Evolutionary conservation across 108 stramenopile species (phyloP).

Genomic region (Nitzschia palea): DNA sequence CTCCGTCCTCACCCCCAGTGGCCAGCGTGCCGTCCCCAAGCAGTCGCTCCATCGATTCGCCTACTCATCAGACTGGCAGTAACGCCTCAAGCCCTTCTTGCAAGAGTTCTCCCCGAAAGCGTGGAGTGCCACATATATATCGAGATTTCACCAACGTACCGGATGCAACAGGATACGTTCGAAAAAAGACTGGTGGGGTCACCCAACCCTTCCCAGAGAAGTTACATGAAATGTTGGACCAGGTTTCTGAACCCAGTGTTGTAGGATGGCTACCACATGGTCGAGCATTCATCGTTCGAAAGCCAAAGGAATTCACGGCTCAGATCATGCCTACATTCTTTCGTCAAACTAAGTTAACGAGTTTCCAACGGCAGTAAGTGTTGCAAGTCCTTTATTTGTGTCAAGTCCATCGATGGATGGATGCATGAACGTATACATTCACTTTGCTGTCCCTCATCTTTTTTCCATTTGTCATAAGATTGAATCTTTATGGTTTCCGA

Average conservation of each 20-base stretch:
- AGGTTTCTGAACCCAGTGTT: conserved; percentile 41
- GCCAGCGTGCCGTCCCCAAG: background rate
- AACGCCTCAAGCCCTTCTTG: background rate
- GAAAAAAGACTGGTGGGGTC: conserved; percentile 89
- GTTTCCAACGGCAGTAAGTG: conserved; percentile 72
- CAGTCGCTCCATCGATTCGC: background rate
- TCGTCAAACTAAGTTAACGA: conserved; percentile 82
- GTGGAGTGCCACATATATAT: conserved; percentile 72
- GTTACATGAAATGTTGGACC: conserved; percentile 74
- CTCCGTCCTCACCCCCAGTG: background rate
- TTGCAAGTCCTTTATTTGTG: too few species aligned
- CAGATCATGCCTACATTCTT: conserved; percentile 91
- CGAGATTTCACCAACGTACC: conserved; percentile 73
- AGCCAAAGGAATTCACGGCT: conserved; percentile 80
- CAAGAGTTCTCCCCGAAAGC: background rate
- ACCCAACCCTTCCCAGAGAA: conserved; percentile 82
- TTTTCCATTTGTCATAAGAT: conserved; percentile 14
- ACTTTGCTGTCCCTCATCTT: too few species aligned
- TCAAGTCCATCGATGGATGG: too few species aligned
- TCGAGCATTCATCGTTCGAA: conserved; percentile 79
- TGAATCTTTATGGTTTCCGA: conserved; percentile 94
- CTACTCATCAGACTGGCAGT: background rate
- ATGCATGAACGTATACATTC: too few species aligned
- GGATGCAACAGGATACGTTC: conserved; percentile 49
- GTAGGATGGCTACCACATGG: conserved; percentile 85